Conservation (phyloP, 164 flowering plant genomes). For the Nymphaea colorata region DNA sequence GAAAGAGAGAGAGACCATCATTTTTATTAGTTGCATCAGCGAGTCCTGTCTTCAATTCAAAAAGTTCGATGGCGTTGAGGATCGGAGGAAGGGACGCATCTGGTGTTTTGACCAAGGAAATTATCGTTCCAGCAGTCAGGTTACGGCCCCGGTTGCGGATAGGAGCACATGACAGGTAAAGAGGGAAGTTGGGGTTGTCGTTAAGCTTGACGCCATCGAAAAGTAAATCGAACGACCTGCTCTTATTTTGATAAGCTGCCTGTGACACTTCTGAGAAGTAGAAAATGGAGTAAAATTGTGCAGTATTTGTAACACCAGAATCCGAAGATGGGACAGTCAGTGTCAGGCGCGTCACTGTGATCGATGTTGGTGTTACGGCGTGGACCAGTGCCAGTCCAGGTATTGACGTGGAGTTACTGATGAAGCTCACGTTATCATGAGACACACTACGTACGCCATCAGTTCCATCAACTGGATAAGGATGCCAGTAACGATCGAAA, state of each 20-base stretch:
- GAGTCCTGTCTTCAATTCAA: background rate
- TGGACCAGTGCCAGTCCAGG: background rate
- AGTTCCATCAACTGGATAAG: background rate
- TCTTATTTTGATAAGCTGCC: background rate
- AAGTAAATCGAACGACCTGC: background rate
- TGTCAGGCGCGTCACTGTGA: background rate
- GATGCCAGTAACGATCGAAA: background rate
- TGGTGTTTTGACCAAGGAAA: background rate
- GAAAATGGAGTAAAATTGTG: background rate
- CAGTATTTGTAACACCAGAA: background rate
- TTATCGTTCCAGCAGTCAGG: background rate
- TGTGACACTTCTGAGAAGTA: background rate
- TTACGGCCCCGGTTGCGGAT: background rate
- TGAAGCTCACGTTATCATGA: background rate
- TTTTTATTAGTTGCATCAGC: background rate
- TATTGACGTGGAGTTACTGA: too few species aligned
- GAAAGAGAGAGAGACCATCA: background rate
- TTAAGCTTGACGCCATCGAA: background rate
- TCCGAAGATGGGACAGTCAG: background rate
- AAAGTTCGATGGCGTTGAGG: background rate
- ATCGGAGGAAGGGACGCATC: background rate
- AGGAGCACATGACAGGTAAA: background rate
- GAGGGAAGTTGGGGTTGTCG: background rate
- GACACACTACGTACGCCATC: background rate
- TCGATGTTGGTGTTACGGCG: background rate